These are phyloP conservation scores for Exidia glandulosa DNA, from an alignment of 768 basidiomycete genomes.

Conservation along the genomic window DNA sequence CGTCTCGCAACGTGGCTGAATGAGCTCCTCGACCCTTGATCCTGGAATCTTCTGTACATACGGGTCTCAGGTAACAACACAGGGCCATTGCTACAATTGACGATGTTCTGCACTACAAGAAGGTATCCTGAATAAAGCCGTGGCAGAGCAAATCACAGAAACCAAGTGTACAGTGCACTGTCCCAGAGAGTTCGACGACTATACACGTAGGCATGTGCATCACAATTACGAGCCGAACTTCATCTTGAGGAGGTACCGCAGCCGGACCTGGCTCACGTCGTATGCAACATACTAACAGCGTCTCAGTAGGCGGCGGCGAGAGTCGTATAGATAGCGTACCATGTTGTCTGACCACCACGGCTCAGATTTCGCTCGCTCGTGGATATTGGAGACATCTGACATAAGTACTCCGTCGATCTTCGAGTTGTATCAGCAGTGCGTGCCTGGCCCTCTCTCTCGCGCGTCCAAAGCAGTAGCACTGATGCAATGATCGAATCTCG, in stretches of 20 bases:
- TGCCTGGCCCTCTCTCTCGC: background rate
- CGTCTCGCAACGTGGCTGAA: slow-evolving; percentile 42
- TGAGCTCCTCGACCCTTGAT: slow-evolving; percentile 26
- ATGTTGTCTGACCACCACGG: background rate
- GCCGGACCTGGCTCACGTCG: background rate
- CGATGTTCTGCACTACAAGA: too few relatives aligned
- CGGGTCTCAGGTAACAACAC: too few relatives aligned
- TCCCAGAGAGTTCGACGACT: too few relatives aligned
- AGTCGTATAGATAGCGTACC: background rate
- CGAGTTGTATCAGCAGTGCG: too few relatives aligned
- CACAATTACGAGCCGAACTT: too few relatives aligned
- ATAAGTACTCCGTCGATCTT: background rate
- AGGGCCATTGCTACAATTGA: too few relatives aligned
- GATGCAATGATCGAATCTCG: background rate
- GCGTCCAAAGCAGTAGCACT: background rate
- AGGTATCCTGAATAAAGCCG: too few relatives aligned
- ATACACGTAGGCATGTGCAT: too few relatives aligned
- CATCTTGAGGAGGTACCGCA: background rate
- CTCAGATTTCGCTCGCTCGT: background rate
- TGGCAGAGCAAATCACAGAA: too few relatives aligned
- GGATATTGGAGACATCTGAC: background rate
- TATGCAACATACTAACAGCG: background rate
- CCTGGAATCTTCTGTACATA: background rate
- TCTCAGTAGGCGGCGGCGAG: too few relatives aligned
- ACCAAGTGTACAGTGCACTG: too few relatives aligned